Percentiles rank a stretch among this genome's conserved stretches.
Evolutionary conservation across 139 green algal species (phyloP).

Genomic region (Bryopsis sp.): DNA sequence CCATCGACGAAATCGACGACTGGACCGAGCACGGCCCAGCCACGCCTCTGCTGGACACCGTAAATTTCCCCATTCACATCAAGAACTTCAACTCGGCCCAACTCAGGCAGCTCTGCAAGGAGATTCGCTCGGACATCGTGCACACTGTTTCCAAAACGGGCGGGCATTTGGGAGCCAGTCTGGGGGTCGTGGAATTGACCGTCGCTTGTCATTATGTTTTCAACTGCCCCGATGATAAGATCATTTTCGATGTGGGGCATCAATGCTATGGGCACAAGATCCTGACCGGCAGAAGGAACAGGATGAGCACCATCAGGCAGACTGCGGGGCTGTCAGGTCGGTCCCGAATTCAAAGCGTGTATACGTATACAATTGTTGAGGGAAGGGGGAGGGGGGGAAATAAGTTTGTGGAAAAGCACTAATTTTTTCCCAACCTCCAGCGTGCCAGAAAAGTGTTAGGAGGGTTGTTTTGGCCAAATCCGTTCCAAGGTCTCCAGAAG

Average conservation of each 20-base stretch:
- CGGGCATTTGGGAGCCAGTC: slow-evolving; percentile 86
- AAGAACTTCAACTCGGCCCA: slow-evolving; percentile 91
- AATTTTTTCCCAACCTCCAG: too few species aligned
- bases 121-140: slow-evolving; percentile 91
- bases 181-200: slow-evolving; percentile 96
- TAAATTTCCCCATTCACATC: slow-evolving; percentile 96
- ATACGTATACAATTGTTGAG: too few species aligned
- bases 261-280: slow-evolving; percentile 99
- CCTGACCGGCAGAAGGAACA: slow-evolving; percentile 76
- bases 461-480: too few species aligned
- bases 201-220: slow-evolving; percentile 98
- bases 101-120: slow-evolving; percentile 89
- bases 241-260: slow-evolving; percentile 92
- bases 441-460: too few species aligned
- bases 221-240: slow-evolving; percentile 88
- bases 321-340: slow-evolving; percentile 79
- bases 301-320: slow-evolving; percentile 90
- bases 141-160: slow-evolving; percentile 82
- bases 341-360: too few species aligned
- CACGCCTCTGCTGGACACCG: slow-evolving; percentile 91
- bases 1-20: slow-evolving; percentile 63
- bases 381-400: too few species aligned
- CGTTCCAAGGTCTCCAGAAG: too few species aligned
- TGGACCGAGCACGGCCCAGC: slow-evolving; percentile 61
- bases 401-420: too few species aligned